These are phyloP conservation scores for Naegleria gruberi DNA, from an alignment of 208 protist genomes.

Conservation along the genomic window DNA sequence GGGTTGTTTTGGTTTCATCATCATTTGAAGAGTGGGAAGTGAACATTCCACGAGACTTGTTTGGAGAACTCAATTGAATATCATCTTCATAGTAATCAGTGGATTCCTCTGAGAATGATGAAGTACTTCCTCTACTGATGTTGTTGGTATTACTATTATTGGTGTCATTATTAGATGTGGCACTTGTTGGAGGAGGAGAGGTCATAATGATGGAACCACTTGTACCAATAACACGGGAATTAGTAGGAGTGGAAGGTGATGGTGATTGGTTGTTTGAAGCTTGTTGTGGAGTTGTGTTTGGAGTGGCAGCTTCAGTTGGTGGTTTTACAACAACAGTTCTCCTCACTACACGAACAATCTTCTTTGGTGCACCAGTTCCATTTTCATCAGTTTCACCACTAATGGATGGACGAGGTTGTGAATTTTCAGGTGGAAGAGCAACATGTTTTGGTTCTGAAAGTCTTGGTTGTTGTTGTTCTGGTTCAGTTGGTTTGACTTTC, in stretches of 20 bases:
- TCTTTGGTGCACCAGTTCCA: background rate
- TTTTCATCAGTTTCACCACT: background rate
- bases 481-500: no score
- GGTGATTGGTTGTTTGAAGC: background rate
- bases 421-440: background rate
- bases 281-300: no score
- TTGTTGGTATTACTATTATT: no score
- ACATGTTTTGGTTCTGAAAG: background rate
- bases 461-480: background rate
- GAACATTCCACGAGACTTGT: background rate
- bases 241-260: background rate
- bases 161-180: background rate
- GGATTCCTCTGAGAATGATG: no score
- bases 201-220: background rate
- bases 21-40: background rate
- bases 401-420: background rate
- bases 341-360: background rate
- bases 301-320: no score
- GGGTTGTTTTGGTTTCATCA: background rate
- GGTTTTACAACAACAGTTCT: background rate
- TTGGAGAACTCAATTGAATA: background rate
- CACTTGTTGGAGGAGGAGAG: background rate
- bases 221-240: background rate
- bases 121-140: no score
- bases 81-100: background rate